Conservation (phyloP, 257 asterid genomes). For the Plantago elongata region DNA sequence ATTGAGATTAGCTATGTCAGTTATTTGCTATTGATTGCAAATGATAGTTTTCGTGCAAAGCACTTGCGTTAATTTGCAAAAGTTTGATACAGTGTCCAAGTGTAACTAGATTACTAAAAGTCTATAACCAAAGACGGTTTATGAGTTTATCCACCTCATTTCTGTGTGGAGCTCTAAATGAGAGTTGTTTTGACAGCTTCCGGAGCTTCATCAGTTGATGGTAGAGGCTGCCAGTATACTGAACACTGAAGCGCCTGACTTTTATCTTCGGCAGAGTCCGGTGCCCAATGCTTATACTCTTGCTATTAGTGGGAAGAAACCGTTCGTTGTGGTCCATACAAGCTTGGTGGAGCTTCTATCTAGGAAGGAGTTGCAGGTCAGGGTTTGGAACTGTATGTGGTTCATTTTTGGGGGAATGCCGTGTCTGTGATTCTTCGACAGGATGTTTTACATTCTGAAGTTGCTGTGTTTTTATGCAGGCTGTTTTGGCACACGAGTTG, state of each 20-base stretch:
- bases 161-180: constrained; percentile 3
- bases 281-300: constrained; percentile 90
- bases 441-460: constrained; percentile 6
- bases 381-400: not conserved
- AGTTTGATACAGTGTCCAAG: too few species aligned
- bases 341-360: constrained; percentile 91
- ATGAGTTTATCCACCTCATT: not conserved
- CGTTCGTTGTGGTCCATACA: constrained; percentile 90
- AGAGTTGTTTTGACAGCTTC: constrained; percentile 47
- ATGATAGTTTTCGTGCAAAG: too few species aligned
- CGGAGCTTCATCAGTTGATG: constrained; percentile 75
- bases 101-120: too few species aligned
- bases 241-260: constrained; percentile 72
- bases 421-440: not conserved
- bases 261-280: constrained; percentile 89
- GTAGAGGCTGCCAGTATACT: constrained; percentile 68
- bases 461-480: constrained; percentile 35
- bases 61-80: too few species aligned
- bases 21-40: too few species aligned
- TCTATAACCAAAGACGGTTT: too few species aligned
- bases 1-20: too few species aligned
- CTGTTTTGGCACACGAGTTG: constrained; percentile 93
- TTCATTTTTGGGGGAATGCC: not conserved
- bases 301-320: constrained; percentile 88
- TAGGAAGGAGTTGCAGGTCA: constrained; percentile 82